Evolutionary conservation across 495 filamentous ascomycete genomes (phyloP), one percentile per base, ranked within the genome.

Genomic region (Neurospora discreta): DNA sequence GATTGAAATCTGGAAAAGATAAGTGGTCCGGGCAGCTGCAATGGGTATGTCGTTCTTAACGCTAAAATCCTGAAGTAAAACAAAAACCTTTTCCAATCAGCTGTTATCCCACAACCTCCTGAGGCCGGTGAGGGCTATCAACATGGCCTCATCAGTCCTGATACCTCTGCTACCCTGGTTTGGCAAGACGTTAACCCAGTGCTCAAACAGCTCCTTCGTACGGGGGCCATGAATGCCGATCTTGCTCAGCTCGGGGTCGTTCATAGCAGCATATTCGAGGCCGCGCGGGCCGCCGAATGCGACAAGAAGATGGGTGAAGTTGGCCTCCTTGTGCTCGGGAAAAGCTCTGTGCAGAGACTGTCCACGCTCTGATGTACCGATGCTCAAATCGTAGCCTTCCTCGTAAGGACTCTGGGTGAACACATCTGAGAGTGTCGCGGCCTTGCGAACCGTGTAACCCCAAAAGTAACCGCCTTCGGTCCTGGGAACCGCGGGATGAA

Each of bases 301-400:
- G 39, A 95, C 74, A 13, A 95, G 75, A 65, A 92, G 77, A 76
- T 95, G 91, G 23, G 86, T 84, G 78, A 91, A 93, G 18, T 80
- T 75, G 5, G 80, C 71, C n/a, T 77, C 73, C 73, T 82, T 81
- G 44, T 78, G 73, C n/a, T 77, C 74, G 9, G 83, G 85, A 68
- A 85, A 84, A 2, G 78, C 82, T 11, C 75, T 80, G 10, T 82
- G 78, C n/a, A 91, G 77, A 1, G 87, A 81, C 9, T 79, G 41
- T 15, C 92, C 92, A 36, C 91, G 88, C 79, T 94, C 91, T 2
- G 89, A 92, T 0, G 91, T 93, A 15, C 91, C 92, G 71, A 95
- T 87, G 72, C 86, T 89, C 58, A 91, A 39, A 75, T 93, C 86
- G 75, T 92, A 89, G 16, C 91, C 86, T 58, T 89, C 85, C 36